Base-by-base conservation (phyloP, 495 filamentous ascomycete species). In the Penicillium bialowiezense region DNA sequence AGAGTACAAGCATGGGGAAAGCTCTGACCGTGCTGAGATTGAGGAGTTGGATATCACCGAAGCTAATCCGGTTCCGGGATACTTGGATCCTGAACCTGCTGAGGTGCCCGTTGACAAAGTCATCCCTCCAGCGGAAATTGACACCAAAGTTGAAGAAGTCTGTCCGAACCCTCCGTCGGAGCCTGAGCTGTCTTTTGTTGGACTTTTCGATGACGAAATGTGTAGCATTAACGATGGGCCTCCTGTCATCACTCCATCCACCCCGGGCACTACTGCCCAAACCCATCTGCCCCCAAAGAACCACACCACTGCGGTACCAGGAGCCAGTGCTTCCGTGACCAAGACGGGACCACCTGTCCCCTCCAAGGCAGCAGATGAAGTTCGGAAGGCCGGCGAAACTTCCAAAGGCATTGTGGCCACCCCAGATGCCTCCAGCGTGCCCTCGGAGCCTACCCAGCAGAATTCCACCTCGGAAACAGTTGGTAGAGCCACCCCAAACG, bases 1-100 rank as follows among this genome's bases (percentile, higher is more conserved):
- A 55, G 87, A 90, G 53, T 91, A 88, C 41, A 88, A 86, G 71
- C 86, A 80, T 56, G 79, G 83, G 51, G 80, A 92, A 52, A 89
- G 90, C 48, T 64, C 72, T n/a, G 74, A 73, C 14, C 76, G 74
- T 13, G 73, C 65, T 4, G 85, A 88, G 24, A 74, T 80, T 14
- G 83, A 87, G 37, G 26, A 54, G 8, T 43, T 55, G 19, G 62
- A 64, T 37, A 19, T 57, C 7, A 64, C 65, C 46, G 56, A 69
- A 40, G 75, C 73, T 43, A 70, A 69, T 10, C 63, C 69, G 17
- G 62, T 67, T 10, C 29, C 51, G 33, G 38, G 29, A 34, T 15
- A 35, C 12, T 13, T 38, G 13, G 50, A 59, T 14, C 23, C 44
- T 2, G 51, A 51, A 13, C 23, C 35, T 1, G 20, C 48, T 15